Conservation (phyloP, 2,329 filamentous ascomycete species). For the Epichloe festucae region DNA sequence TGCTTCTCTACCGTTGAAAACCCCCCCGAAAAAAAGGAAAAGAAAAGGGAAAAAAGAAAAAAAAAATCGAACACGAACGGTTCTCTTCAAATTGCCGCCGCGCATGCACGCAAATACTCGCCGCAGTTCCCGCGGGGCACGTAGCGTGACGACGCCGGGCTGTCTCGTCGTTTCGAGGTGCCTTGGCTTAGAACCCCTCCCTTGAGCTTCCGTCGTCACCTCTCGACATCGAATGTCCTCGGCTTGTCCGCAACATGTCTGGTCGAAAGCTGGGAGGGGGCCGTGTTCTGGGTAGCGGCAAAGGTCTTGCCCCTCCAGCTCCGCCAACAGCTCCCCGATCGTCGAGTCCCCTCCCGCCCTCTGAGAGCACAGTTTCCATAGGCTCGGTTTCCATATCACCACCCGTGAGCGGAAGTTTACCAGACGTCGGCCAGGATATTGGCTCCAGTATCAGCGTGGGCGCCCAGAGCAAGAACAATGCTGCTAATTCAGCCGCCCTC, state of each 20-base stretch:
- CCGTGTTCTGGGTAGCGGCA: conserved; percentile 78
- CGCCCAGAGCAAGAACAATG: conserved; percentile 37
- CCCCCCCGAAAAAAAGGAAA: background rate
- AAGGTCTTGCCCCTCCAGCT: conserved; percentile 57
- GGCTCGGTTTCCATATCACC: conserved; percentile 60
- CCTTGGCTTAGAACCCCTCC: background rate
- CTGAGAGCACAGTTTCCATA: conserved; percentile 64
- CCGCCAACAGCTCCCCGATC: conserved; percentile 29
- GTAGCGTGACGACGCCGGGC: conserved; percentile 21
- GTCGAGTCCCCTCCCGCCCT: conserved; percentile 38
- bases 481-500: conserved; percentile 44
- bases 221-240: background rate
- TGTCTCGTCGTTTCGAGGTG: conserved; percentile 15
- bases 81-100: background rate
- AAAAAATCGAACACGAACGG: background rate
- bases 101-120: conserved; percentile 4
- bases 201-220: background rate
- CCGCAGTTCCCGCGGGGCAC: conserved; percentile 18
- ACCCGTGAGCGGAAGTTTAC: conserved; percentile 45
- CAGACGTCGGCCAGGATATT: conserved; percentile 64
- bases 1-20: background rate
- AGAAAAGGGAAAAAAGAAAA: background rate
- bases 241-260: conserved; percentile 46
- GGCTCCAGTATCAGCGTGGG: conserved; percentile 65
- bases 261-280: conserved; percentile 82